These are phyloP conservation scores for Agaricus subrufescens DNA, from an alignment of 768 basidiomycete species.

Conservation along the genomic window DNA sequence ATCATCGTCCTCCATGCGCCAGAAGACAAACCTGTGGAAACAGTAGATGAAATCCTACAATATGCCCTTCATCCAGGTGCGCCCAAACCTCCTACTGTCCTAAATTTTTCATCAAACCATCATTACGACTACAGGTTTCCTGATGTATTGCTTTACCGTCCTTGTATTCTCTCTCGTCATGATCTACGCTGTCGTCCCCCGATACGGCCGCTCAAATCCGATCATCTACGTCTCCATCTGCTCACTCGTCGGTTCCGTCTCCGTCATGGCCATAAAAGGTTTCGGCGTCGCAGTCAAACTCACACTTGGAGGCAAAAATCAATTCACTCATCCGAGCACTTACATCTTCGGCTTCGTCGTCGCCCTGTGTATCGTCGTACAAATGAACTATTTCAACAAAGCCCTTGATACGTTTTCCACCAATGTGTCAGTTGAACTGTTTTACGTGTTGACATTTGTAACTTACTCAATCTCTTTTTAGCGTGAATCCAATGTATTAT, in stretches of 20 bases:
- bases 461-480: constrained; percentile 21
- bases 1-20: constrained; percentile 97
- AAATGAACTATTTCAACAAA: constrained; percentile 98
- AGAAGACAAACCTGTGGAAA: constrained; percentile 88
- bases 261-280: constrained; percentile 99
- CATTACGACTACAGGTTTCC: constrained; percentile 58
- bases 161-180: constrained; percentile 77
- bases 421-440: constrained; percentile 71
- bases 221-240: constrained; percentile 95
- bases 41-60: constrained; percentile 88
- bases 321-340: constrained; percentile 92
- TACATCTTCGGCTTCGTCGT: constrained; percentile 90
- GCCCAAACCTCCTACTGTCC: constrained; percentile 14
- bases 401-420: constrained; percentile 95
- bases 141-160: constrained; percentile 86
- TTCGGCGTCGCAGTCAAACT: constrained; percentile 97
- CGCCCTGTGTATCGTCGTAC: constrained; percentile 78
- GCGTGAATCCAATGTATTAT: constrained; percentile 97
- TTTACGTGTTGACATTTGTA: neutral
- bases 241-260: constrained; percentile 91
- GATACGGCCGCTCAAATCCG: constrained; percentile 83
- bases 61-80: constrained; percentile 93
- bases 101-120: neutral
- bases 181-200: constrained; percentile 83
- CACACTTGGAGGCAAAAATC: constrained; percentile 89